A percentile compares a stretch with the other conserved stretches of the same genome.
Evolutionary conservation across 768 basidiomycete species (phyloP).

Genomic region (Lactifluus rugatus): DNA sequence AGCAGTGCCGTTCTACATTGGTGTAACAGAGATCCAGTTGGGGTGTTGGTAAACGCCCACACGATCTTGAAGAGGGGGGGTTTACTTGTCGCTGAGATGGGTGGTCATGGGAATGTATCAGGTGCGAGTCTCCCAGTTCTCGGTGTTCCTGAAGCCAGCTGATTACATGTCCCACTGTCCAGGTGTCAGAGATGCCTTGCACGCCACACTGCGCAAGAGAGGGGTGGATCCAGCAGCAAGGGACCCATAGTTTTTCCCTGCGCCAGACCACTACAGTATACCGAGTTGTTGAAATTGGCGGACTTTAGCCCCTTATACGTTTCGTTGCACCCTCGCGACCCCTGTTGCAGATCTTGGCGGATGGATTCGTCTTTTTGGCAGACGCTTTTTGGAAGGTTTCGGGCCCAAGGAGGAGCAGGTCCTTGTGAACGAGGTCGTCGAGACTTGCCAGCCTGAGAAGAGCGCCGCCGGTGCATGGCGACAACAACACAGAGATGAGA

Average conservation of each 20-base stretch:
- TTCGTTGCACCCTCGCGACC: slow-evolving; percentile 10
- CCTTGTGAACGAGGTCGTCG: slow-evolving; percentile 8
- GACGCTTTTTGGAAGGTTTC: slow-evolving; percentile 9
- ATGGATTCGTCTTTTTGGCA: slow-evolving; percentile 14
- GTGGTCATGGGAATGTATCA: slow-evolving; percentile 62
- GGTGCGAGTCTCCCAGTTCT: slow-evolving; percentile 32
- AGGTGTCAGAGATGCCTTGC: slow-evolving; percentile 54
- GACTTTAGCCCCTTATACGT: slow-evolving; percentile 3
- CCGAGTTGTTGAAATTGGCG: neutral
- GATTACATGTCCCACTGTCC: slow-evolving; percentile 18
- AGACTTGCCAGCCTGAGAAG: neutral
- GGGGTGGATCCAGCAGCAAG: slow-evolving; percentile 48
- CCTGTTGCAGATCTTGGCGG: slow-evolving; percentile 7
- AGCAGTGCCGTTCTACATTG: slow-evolving; percentile 76
- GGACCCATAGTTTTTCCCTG: slow-evolving; percentile 86
- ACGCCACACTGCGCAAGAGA: slow-evolving; percentile 39
- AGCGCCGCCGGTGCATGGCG: neutral
- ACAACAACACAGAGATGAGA: slow-evolving; percentile 3
- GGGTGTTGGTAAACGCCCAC: slow-evolving; percentile 53
- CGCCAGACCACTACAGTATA: slow-evolving; percentile 55
- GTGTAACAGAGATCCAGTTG: slow-evolving; percentile 67
- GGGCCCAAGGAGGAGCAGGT: neutral
- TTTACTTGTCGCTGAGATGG: slow-evolving; percentile 66
- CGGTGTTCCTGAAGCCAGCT: slow-evolving; percentile 1
- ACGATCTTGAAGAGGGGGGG: slow-evolving; percentile 59